Conservation (phyloP, 768 basidiomycete genomes). For the Collybia nuda region DNA sequence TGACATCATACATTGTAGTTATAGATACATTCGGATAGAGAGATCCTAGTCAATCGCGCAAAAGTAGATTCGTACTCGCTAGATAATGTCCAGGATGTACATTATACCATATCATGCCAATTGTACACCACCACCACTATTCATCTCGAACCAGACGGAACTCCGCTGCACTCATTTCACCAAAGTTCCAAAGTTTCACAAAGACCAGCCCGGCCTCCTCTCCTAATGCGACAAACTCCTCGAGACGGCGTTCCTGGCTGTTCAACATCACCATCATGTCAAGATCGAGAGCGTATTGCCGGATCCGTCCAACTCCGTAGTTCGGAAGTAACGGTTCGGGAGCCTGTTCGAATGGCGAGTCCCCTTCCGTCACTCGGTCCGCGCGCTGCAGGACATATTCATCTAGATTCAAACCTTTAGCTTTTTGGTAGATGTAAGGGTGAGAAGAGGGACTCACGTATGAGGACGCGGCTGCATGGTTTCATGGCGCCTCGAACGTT, state of each 20-base stretch:
- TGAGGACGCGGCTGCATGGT: conserved; percentile 30
- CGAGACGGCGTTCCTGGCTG: conserved; percentile 39
- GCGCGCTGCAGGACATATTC: conserved; percentile 32
- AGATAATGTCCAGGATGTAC: too few species aligned
- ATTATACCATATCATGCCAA: too few species aligned
- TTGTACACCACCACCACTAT: too few species aligned
- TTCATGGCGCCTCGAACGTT: conserved; percentile 34
- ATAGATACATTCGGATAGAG: too few species aligned
- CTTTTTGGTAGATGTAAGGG: background rate
- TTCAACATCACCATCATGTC: conserved; percentile 44
- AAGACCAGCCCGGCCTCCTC: conserved; percentile 31
- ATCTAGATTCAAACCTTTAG: conserved; percentile 21
- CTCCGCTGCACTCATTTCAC: conserved; percentile 11
- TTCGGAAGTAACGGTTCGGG: conserved; percentile 48
- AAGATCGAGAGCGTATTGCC: conserved; percentile 43
- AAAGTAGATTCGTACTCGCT: too few species aligned
- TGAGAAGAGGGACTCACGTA: conserved; percentile 26
- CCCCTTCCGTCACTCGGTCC: conserved; percentile 12
- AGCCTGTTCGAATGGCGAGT: conserved; percentile 22
- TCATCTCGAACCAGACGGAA: background rate
- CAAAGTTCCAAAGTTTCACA: conserved; percentile 29
- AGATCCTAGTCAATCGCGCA: too few species aligned
- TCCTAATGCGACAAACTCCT: conserved; percentile 37
- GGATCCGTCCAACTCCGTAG: conserved; percentile 40
- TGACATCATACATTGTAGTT: too few species aligned